A percentile compares a stretch with the other conserved stretches of the same genome.
Evolutionary conservation across 2,329 filamentous ascomycete species (phyloP).

Genomic region (Pseudogymnoascus sp.): DNA sequence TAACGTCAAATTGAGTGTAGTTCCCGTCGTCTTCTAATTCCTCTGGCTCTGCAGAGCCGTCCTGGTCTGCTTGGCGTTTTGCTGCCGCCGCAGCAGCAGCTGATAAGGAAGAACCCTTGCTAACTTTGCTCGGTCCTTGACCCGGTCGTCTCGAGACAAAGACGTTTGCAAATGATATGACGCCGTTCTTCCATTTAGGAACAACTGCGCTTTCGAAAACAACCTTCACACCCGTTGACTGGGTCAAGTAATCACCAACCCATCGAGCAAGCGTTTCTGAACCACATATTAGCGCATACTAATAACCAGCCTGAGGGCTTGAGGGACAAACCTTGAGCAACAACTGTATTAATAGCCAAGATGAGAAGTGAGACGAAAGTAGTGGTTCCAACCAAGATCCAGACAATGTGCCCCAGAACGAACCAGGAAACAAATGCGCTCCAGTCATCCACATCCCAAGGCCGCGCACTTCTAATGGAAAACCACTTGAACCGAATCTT

Average conservation of each 20-base stretch:
- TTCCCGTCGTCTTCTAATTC: constrained; percentile 76
- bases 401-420: constrained; percentile 82
- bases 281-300: constrained; percentile 15
- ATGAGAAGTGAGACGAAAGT: constrained; percentile 93
- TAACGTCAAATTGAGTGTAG: constrained; percentile 95
- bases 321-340: constrained; percentile 67
- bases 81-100: constrained; percentile 81
- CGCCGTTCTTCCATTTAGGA: constrained; percentile 87
- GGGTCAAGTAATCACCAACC: constrained; percentile 91
- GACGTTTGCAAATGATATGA: constrained; percentile 94
- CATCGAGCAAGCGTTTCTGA: constrained; percentile 83
- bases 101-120: constrained; percentile 78
- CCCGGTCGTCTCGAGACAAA: constrained; percentile 89
- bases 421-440: constrained; percentile 94
- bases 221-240: constrained; percentile 85
- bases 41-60: constrained; percentile 21
- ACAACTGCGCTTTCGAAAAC: constrained; percentile 98
- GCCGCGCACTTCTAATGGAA: constrained; percentile 84
- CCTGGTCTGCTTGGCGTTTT: constrained; percentile 42
- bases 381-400: constrained; percentile 93
- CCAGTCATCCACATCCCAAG: constrained; percentile 95
- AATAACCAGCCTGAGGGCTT: constrained; percentile 14
- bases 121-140: constrained; percentile 71
- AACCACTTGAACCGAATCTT: constrained; percentile 96
- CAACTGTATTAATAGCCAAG: constrained; percentile 86